A percentile compares a stretch with the other conserved stretches of the same genome.
These are phyloP conservation scores for Trametes maxima DNA, from an alignment of 768 basidiomycete genomes.

Conservation along the genomic window DNA sequence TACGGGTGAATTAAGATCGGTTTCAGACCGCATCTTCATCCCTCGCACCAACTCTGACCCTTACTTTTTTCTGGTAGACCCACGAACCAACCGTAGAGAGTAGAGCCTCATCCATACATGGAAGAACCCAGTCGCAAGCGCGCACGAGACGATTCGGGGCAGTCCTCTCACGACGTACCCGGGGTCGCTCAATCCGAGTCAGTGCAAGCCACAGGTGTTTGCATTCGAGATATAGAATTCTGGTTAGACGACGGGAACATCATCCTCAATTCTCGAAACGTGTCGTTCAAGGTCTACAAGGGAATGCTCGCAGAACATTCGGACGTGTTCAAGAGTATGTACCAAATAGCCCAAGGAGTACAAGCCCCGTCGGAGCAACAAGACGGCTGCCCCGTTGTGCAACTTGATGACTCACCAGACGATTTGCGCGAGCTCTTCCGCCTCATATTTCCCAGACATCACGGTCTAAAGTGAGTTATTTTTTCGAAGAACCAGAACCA, in stretches of 20 bases:
- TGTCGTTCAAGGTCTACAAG: constrained; percentile 29
- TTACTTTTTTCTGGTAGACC: no score
- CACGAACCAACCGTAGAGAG: no score
- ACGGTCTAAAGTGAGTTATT: background rate
- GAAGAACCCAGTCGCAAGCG: no score
- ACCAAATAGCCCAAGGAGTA: constrained; percentile 6
- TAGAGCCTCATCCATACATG: no score
- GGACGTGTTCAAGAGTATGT: constrained; percentile 25
- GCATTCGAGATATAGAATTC: constrained; percentile 16
- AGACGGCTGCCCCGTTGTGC: background rate
- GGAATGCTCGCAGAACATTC: constrained; percentile 30
- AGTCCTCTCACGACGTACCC: background rate
- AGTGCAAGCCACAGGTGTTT: background rate
- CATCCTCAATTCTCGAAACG: constrained; percentile 28
- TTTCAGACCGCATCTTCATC: no score
- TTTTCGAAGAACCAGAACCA: background rate
- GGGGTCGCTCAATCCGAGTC: background rate
- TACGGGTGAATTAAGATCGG: no score
- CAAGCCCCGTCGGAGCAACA: background rate
- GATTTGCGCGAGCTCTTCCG: constrained; percentile 4
- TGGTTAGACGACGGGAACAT: constrained; percentile 35
- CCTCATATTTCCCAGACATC: background rate
- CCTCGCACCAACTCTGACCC: no score
- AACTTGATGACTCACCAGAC: background rate
- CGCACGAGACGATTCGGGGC: no score